Evolutionary conservation across 2,329 filamentous ascomycete species (phyloP).

Genomic region (Pseudogymnoascus sp.): DNA sequence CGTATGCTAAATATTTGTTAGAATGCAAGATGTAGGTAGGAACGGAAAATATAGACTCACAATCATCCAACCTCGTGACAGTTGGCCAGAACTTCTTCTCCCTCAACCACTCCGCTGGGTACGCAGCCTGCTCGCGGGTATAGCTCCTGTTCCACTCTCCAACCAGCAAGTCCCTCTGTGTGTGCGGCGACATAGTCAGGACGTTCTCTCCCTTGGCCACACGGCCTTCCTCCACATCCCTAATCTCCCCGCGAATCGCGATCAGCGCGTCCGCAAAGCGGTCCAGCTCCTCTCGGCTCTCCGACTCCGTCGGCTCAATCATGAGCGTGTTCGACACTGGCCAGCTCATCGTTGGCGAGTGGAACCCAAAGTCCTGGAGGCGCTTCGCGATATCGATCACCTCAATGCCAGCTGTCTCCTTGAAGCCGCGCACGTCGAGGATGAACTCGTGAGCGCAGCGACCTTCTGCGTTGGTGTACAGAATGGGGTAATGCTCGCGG

Average conservation of each 20-base stretch:
- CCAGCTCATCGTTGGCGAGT: conserved; percentile 95
- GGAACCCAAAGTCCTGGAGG: conserved; percentile 94
- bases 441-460: conserved; percentile 98
- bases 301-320: conserved; percentile 95
- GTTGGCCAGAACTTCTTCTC: conserved; percentile 98
- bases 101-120: conserved; percentile 70
- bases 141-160: conserved; percentile 80
- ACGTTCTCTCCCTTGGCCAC: conserved; percentile 71
- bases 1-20: conserved; percentile 54
- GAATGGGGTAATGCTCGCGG: conserved; percentile 75
- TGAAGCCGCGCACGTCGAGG: conserved; percentile 78
- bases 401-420: conserved; percentile 73
- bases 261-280: conserved; percentile 88
- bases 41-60: conserved; percentile 42
- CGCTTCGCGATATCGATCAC: conserved; percentile 95
- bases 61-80: conserved; percentile 79
- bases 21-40: conserved; percentile 17
- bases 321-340: conserved; percentile 92
- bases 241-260: conserved; percentile 77
- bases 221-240: conserved; percentile 70
- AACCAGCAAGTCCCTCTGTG: conserved; percentile 67
- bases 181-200: conserved; percentile 83
- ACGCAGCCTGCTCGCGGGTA: conserved; percentile 72
- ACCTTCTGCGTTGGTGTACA: conserved; percentile 85
- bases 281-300: conserved; percentile 86